phyloP scores from a whole-genome alignment of 352 stramenopile genomes.

The Pythium biforme region DNA sequence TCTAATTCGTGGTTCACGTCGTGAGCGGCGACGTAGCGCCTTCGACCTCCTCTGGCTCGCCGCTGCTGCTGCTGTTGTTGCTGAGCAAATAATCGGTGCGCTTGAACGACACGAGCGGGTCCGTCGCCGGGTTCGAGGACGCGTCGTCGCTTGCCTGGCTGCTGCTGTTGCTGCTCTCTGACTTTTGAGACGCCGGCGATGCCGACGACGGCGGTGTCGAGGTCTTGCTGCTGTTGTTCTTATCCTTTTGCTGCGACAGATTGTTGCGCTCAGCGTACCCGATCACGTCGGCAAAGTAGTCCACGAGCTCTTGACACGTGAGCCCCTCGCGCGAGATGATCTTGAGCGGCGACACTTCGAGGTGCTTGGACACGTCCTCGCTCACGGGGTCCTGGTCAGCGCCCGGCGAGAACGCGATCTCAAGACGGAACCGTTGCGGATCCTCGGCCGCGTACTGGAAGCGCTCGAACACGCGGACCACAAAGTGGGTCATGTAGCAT shows the following conservation, averaged over 20 bases:
- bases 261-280: conserved; percentile 65
- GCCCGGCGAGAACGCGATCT: conserved; percentile 83
- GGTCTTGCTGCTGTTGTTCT: conserved; percentile 21
- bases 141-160: conserved; percentile 3
- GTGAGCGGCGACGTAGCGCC: not conserved
- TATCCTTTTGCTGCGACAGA: conserved; percentile 31
- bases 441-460: conserved; percentile 64
- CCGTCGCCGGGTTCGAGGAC: conserved; percentile 15
- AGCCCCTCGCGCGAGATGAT: conserved; percentile 83
- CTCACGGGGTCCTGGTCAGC: conserved; percentile 72
- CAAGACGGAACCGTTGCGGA: conserved; percentile 77
- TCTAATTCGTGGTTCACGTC: not conserved
- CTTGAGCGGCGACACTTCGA: conserved; percentile 73
- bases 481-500: conserved; percentile 99
- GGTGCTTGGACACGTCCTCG: conserved; percentile 53
- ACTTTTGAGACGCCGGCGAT: conserved; percentile 15
- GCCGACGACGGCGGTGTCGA: conserved; percentile 8
- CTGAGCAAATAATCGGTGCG: conserved; percentile 55
- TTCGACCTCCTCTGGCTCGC: conserved; percentile 32
- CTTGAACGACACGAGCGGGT: conserved; percentile 33
- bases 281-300: conserved; percentile 81
- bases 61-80: conserved; percentile 60
- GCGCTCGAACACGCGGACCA: conserved; percentile 98
- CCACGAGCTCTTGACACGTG: conserved; percentile 80
- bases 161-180: conserved; percentile 27